Conservation (phyloP, 2,329 filamentous ascomycete genomes). For the Myriosclerotinia scirpicola region DNA sequence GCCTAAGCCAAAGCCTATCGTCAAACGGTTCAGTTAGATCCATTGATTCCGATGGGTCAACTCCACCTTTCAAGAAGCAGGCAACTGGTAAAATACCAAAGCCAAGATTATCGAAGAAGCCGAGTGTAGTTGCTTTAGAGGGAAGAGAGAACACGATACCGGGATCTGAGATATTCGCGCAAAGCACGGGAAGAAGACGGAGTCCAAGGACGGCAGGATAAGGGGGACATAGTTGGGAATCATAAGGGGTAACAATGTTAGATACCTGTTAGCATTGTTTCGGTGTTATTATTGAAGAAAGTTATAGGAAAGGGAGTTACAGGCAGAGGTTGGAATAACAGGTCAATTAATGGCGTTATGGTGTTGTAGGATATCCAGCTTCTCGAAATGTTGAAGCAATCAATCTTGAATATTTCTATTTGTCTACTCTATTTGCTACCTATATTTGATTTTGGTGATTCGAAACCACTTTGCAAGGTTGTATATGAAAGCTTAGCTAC, state of each 20-base stretch:
- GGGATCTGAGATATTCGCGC: conserved; percentile 21
- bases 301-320: not conserved
- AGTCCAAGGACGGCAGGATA: conserved; percentile 34
- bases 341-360: not conserved
- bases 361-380: conserved; percentile 8
- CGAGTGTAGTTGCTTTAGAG: conserved; percentile 44
- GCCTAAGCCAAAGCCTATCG: conserved; percentile 18
- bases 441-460: not conserved
- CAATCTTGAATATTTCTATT: not conserved
- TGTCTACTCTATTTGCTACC: not conserved
- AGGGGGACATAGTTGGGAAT: not conserved
- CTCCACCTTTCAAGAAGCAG: conserved; percentile 35
- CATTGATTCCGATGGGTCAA: conserved; percentile 18
- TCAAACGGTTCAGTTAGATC: conserved; percentile 17
- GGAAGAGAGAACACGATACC: conserved; percentile 46
- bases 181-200: conserved; percentile 39
- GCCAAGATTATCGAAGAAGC: conserved; percentile 43
- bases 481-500: not conserved
- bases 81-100: conserved; percentile 46
- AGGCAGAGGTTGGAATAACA: not conserved
- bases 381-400: not conserved
- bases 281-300: not conserved
- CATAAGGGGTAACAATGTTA: not conserved
- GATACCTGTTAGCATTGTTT: not conserved
- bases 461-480: not conserved